These are phyloP conservation scores for Zalerion maritima DNA, from an alignment of 495 filamentous ascomycete species.

Conservation along the genomic window DNA sequence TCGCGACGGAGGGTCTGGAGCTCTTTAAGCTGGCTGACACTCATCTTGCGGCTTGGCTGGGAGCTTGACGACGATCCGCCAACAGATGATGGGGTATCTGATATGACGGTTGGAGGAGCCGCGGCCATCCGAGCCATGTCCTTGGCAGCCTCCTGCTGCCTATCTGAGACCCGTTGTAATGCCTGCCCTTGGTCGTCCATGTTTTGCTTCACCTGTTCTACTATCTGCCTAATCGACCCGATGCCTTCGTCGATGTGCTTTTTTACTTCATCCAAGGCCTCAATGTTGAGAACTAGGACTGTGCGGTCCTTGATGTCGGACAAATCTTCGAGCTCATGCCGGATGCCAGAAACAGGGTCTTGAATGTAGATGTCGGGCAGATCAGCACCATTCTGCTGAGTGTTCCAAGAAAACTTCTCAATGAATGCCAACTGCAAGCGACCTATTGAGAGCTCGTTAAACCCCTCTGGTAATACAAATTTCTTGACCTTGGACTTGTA, in stretches of 20 bases:
- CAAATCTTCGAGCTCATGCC: conserved; percentile 89
- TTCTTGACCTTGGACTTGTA: conserved; percentile 97
- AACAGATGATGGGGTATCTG: conserved; percentile 20
- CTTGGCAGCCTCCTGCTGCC: conserved; percentile 80
- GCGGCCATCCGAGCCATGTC: conserved; percentile 74
- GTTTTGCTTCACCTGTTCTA: conserved; percentile 66
- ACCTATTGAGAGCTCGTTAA: conserved; percentile 67
- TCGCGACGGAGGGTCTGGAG: conserved; percentile 76
- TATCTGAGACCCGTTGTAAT: conserved; percentile 78
- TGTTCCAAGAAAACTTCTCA: conserved; percentile 98
- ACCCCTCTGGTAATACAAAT: conserved; percentile 74
- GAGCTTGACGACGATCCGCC: conserved; percentile 6
- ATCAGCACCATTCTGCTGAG: conserved; percentile 82
- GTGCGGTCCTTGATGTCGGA: conserved; percentile 90
- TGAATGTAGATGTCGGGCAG: conserved; percentile 96
- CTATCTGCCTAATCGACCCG: conserved; percentile 58
- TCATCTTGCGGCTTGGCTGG: conserved; percentile 19
- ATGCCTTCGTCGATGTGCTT: conserved; percentile 88
- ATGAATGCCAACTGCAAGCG: conserved; percentile 94
- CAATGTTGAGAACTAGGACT: conserved; percentile 85
- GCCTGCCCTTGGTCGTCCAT: conserved; percentile 65
- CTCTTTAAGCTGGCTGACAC: conserved; percentile 47
- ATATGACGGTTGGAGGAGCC: conserved; percentile 36
- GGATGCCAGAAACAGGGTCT: conserved; percentile 83
- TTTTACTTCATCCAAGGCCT: conserved; percentile 93